Conservation (phyloP, 2,329 filamentous ascomycete genomes). For the Cladophialophora psammophila region DNA sequence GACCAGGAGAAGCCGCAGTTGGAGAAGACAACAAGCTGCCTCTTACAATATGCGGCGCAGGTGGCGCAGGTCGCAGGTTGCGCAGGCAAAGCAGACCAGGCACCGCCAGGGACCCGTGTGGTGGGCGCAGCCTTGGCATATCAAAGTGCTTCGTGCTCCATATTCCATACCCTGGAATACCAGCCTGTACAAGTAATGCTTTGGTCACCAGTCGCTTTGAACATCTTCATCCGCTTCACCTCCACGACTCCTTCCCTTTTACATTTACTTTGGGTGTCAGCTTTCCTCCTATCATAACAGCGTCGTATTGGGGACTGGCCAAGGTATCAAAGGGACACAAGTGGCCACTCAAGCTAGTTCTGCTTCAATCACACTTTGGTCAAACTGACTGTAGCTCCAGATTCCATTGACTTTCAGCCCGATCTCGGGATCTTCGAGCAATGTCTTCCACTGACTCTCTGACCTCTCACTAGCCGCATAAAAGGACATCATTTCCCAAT, state of each 20-base stretch:
- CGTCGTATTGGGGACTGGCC: neutral
- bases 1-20: conserved; percentile 5
- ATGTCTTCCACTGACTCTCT: conserved; percentile 44
- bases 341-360: neutral
- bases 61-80: neutral
- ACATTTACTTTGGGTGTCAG: neutral
- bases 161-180: too few relatives aligned
- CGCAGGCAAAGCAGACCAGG: too few relatives aligned
- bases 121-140: conserved; percentile 5
- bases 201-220: neutral
- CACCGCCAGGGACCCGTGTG: neutral
- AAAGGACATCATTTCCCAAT: conserved; percentile 53
- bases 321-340: neutral
- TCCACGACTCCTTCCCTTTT: neutral
- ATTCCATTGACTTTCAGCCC: conserved; percentile 48
- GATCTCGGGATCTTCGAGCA: conserved; percentile 42
- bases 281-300: neutral
- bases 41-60: conserved; percentile 4
- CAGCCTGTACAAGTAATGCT: too few relatives aligned
- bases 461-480: conserved; percentile 42
- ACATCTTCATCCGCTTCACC: neutral
- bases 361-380: conserved; percentile 6
- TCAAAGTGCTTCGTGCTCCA: neutral
- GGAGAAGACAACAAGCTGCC: conserved; percentile 6
- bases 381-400: conserved; percentile 12